Evolutionary conservation across 495 filamentous ascomycete species (phyloP).

Genomic region (Neurospora tetrasperma): DNA sequence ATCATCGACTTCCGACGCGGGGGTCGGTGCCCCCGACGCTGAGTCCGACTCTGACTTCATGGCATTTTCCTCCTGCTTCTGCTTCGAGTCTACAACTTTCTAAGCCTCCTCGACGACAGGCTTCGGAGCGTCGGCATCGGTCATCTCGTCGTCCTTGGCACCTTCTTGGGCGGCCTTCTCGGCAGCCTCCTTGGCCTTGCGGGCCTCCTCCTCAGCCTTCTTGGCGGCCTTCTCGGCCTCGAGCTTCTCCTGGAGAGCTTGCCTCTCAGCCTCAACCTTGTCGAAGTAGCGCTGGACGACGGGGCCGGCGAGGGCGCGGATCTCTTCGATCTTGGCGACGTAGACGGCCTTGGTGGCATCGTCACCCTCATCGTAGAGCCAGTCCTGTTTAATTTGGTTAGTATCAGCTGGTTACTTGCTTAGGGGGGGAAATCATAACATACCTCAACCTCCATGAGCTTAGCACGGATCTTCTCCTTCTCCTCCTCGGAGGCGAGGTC

Average conservation of each 20-base stretch:
- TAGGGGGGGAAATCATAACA: conserved; percentile 17
- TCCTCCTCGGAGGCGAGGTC: conserved; percentile 86
- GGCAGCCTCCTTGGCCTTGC: conserved; percentile 33
- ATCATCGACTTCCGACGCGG: conserved; percentile 58
- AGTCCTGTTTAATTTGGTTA: conserved; percentile 52
- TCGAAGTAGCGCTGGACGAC: conserved; percentile 92
- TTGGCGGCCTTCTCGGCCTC: conserved; percentile 80
- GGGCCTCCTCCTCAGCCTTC: conserved; percentile 55
- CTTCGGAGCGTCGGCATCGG: conserved; percentile 42
- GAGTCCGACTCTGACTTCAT: background rate
- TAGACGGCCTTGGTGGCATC: conserved; percentile 92
- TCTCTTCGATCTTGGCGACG: conserved; percentile 89
- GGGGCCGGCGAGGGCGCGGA: conserved; percentile 80
- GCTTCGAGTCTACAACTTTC: background rate
- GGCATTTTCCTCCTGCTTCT: background rate
- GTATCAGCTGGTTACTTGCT: background rate
- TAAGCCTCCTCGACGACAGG: conserved; percentile 30
- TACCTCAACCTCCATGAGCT: conserved; percentile 79
- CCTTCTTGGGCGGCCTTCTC: conserved; percentile 26
- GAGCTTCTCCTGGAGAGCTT: conserved; percentile 60
- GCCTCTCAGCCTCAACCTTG: conserved; percentile 81
- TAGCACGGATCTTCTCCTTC: conserved; percentile 71
- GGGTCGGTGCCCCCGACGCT: background rate
- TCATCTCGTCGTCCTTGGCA: conserved; percentile 46
- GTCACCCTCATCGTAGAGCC: conserved; percentile 97